Evolutionary conservation across 2,329 filamentous ascomycete species (phyloP).

Genomic region (Aspergillus quadrilineatus): DNA sequence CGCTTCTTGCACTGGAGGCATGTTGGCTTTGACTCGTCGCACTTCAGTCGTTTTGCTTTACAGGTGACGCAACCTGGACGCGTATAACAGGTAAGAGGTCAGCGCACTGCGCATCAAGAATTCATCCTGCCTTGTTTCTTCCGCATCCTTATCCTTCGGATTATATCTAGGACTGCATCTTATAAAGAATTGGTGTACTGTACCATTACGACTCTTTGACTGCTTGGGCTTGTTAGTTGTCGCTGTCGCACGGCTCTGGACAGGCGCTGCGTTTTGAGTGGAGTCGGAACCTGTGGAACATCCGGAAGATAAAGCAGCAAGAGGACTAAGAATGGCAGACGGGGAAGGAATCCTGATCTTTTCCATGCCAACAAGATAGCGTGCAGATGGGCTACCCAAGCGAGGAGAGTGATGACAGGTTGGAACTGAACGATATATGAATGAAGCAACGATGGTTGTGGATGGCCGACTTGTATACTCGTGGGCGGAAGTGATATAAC

Average conservation of each 20-base stretch:
- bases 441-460: neutral
- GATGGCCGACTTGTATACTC: neutral
- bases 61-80: slow-evolving; percentile 67
- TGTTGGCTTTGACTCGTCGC: slow-evolving; percentile 68
- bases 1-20: slow-evolving; percentile 67
- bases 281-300: slow-evolving; percentile 30
- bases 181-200: slow-evolving; percentile 28
- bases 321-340: slow-evolving; percentile 51
- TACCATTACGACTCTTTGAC: slow-evolving; percentile 75
- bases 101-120: slow-evolving; percentile 26
- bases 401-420: neutral
- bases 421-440: neutral
- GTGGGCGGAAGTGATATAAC: neutral
- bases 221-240: slow-evolving; percentile 62
- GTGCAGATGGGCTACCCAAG: slow-evolving; percentile 15
- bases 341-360: slow-evolving; percentile 61
- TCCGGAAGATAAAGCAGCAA: slow-evolving; percentile 25
- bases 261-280: slow-evolving; percentile 21
- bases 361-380: slow-evolving; percentile 49
- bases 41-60: slow-evolving; percentile 71
- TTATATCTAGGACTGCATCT: slow-evolving; percentile 4
- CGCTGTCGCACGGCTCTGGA: slow-evolving; percentile 7
- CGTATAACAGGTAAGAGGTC: slow-evolving; percentile 26
- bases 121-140: slow-evolving; percentile 5
- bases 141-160: slow-evolving; percentile 10